phyloP scores from a whole-genome alignment of 192 early-diverging fungal species.

The Rhizophagus prolifer region DNA sequence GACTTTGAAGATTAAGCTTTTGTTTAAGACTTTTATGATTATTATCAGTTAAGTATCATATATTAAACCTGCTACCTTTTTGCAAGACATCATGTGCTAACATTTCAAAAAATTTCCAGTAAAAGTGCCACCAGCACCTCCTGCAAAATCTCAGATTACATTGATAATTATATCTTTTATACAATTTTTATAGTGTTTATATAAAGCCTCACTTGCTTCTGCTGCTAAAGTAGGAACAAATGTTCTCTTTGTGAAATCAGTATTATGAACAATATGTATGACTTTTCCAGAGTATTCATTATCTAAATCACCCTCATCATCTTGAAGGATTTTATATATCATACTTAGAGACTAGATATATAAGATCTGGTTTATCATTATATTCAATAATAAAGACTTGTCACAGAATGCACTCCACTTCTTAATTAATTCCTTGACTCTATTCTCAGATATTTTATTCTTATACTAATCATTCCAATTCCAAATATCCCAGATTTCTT shows the following conservation, averaged over 20 bases:
- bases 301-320: slow-evolving; percentile 1
- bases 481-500: slow-evolving; percentile 18
- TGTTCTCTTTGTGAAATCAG: slow-evolving; percentile 13
- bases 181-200: background rate
- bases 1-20: background rate
- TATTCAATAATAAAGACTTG: slow-evolving; percentile 15
- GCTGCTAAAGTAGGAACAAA: background rate
- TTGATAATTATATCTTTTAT: slow-evolving; percentile 1
- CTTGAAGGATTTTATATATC: background rate
- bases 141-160: background rate
- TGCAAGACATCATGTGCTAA: slow-evolving; percentile 7
- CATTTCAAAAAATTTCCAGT: background rate
- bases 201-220: slow-evolving; percentile 3
- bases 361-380: slow-evolving; percentile 5
- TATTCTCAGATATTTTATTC: background rate
- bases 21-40: background rate
- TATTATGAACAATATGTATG: slow-evolving; percentile 21
- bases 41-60: background rate
- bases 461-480: slow-evolving; percentile 16
- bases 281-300: slow-evolving; percentile 15
- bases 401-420: background rate
- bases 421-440: slow-evolving; percentile 22
- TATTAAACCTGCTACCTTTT: background rate
- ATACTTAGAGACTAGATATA: background rate
- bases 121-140: background rate